Percentiles rank a stretch among this genome's conserved stretches.
These are phyloP conservation scores for Cladosporium sp. DNA, from an alignment of 2,329 filamentous ascomycete species.

Conservation along the genomic window DNA sequence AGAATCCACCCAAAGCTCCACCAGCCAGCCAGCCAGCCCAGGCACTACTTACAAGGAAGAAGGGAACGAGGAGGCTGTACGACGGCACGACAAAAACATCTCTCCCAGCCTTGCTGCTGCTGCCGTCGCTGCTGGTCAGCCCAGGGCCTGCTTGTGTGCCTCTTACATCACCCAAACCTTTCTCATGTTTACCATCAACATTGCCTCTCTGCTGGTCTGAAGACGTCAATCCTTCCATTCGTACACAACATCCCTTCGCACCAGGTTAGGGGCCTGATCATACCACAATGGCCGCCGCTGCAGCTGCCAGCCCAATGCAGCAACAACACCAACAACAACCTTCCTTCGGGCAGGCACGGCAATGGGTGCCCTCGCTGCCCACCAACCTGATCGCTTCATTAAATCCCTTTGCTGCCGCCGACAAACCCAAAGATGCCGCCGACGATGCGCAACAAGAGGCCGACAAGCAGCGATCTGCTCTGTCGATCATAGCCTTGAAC, in stretches of 20 bases:
- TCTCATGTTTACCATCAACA: conserved; percentile 17
- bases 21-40: neutral
- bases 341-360: conserved; percentile 28
- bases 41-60: neutral
- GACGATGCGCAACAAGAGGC: neutral
- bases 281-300: conserved; percentile 25
- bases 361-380: conserved; percentile 35
- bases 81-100: conserved; percentile 8
- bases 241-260: neutral
- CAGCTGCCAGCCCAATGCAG: conserved; percentile 21
- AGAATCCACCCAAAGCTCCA: neutral
- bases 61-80: conserved; percentile 11
- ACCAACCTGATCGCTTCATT: conserved; percentile 33
- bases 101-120: conserved; percentile 15
- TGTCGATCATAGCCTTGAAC: neutral
- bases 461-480: neutral
- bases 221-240: neutral
- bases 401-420: conserved; percentile 32
- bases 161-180: neutral
- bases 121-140: conserved; percentile 14
- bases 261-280: neutral
- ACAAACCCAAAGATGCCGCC: conserved; percentile 16
- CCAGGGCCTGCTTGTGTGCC: neutral
- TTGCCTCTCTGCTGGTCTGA: conserved; percentile 23
- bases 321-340: conserved; percentile 18